phyloP scores from a whole-genome alignment of 2,329 filamentous ascomycete genomes.

The Emmonsiellopsis sp. region DNA sequence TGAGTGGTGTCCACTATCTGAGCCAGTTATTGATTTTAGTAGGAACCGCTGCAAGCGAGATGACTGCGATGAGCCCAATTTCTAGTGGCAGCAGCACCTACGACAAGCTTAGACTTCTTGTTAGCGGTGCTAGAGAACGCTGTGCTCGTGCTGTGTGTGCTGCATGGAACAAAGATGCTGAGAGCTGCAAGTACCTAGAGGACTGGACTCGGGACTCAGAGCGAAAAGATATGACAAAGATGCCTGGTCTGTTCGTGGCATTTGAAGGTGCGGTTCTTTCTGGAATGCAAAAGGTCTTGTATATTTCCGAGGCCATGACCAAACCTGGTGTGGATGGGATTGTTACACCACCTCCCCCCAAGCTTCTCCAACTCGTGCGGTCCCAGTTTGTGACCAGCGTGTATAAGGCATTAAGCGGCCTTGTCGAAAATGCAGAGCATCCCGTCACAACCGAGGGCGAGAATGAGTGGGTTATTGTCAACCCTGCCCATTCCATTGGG shows the following conservation, averaged over 20 bases:
- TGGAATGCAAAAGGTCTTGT: conserved; percentile 92
- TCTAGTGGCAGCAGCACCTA: conserved; percentile 46
- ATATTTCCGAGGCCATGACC: conserved; percentile 74
- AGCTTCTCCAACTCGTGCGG: conserved; percentile 81
- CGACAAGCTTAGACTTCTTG: conserved; percentile 66
- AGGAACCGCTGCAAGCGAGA: conserved; percentile 77
- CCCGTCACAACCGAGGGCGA: conserved; percentile 53
- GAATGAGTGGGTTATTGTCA: conserved; percentile 44
- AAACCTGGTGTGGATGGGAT: conserved; percentile 68
- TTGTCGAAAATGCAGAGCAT: conserved; percentile 92
- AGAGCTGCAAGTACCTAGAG: conserved; percentile 84
- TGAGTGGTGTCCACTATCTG: conserved; percentile 86
- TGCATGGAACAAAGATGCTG: conserved; percentile 87
- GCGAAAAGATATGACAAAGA: conserved; percentile 75
- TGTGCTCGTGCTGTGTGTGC: conserved; percentile 77
- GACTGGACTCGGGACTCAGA: conserved; percentile 84
- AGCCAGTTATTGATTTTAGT: conserved; percentile 72
- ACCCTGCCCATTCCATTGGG: conserved; percentile 20
- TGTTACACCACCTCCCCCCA: conserved; percentile 72
- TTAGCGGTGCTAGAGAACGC: conserved; percentile 71
- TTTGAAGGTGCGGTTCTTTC: conserved; percentile 74
- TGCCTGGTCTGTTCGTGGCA: conserved; percentile 76
- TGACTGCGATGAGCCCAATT: conserved; percentile 65
- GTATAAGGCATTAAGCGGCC: conserved; percentile 87
- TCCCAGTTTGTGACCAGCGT: conserved; percentile 87